Base-by-base conservation (phyloP, 257 asterid genomes). In the Solanum rostratum region DNA sequence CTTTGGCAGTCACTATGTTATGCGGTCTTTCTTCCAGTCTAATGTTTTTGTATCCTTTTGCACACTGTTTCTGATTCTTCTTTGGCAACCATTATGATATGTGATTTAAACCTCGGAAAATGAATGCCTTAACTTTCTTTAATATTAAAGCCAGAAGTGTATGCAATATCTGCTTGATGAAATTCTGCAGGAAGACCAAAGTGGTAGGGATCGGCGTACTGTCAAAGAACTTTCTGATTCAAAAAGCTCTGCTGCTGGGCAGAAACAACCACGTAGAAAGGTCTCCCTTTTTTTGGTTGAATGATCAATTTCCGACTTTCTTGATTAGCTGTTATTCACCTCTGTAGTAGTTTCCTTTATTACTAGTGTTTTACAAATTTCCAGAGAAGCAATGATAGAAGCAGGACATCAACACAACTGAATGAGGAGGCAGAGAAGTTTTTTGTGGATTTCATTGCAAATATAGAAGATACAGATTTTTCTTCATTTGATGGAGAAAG, bases 401-500 rank as follows among this genome's bases (percentile, higher is more conserved):
- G 52, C 89, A 86, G 91, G 84, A 76, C 87, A 86, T 91, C 98
- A 79, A 90, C 76, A 22, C 89, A 66, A 84, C 81, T 97, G 89
- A 88, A 83, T 20, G 97, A 93, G 85, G 98, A 94, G 87, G 98
- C 98, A 29, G 98, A 95, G 86, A 93, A 85, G 87, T 92, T 89
- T 86, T 83, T 97, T 53, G 97, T 91, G 91, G 98, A 92, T 90
- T 97, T 94, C 92, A 89, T 91, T 79, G 91, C 91, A 79, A 97
- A 91, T 88, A 88, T 95, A 71, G 98, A 96, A 89, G 98, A 95
- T 84, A 91, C 98, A 30, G 99, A 97, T 87, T 81, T 94, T 81
- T 95, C 99, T 88, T 97, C 98, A 22, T 91, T 95, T 89, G 98
- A 97, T 88, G 99, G 97, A 54, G 99, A 94, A 87, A 91, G 93